A percentile compares a stretch with the other conserved stretches of the same genome.
Evolutionary conservation across 306 rosid species (phyloP).

Genomic region (Psophocarpus tetragonolobus): DNA sequence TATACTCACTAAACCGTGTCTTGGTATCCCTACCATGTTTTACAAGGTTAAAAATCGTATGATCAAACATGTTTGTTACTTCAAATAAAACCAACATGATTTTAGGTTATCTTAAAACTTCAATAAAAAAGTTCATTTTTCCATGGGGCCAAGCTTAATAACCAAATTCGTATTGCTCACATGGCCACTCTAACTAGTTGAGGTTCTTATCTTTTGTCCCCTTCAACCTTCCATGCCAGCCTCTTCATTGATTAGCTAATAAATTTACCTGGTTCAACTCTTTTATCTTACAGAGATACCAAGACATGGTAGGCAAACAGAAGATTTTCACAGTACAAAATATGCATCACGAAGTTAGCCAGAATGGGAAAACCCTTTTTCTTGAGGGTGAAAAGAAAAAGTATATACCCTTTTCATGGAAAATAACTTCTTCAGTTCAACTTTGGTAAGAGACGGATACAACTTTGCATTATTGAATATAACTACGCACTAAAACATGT

Average conservation of each 20-base stretch:
- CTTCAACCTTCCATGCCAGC: slow-evolving; percentile 67
- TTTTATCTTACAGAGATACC: slow-evolving; percentile 47
- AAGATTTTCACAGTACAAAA: background rate
- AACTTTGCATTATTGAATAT: background rate
- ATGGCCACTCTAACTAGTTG: slow-evolving; percentile 49
- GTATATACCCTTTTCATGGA: slow-evolving; percentile 57
- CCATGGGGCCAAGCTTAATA: slow-evolving; percentile 84
- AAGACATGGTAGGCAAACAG: background rate
- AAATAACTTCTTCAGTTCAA: slow-evolving; percentile 79
- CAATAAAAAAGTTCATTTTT: slow-evolving; percentile 70
- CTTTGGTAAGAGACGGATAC: slow-evolving; percentile 59
- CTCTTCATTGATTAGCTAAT: slow-evolving; percentile 73
- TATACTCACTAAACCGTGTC: too few relatives aligned
- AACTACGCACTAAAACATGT: background rate
- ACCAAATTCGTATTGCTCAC: slow-evolving; percentile 41
- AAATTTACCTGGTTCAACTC: slow-evolving; percentile 63
- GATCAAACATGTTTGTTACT: slow-evolving; percentile 17
- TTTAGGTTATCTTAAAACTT: slow-evolving; percentile 36
- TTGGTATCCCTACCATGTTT: too few relatives aligned
- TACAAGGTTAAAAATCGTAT: background rate
- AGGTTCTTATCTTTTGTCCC: slow-evolving; percentile 37
- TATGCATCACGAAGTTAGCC: too few relatives aligned
- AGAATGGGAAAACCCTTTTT: background rate
- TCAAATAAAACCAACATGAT: background rate
- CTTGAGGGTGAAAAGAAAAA: background rate